Percentiles rank a stretch among this genome's conserved stretches.
Conservation (phyloP, 208 protist genomes). For the Trypanosoma rangeli region DNA sequence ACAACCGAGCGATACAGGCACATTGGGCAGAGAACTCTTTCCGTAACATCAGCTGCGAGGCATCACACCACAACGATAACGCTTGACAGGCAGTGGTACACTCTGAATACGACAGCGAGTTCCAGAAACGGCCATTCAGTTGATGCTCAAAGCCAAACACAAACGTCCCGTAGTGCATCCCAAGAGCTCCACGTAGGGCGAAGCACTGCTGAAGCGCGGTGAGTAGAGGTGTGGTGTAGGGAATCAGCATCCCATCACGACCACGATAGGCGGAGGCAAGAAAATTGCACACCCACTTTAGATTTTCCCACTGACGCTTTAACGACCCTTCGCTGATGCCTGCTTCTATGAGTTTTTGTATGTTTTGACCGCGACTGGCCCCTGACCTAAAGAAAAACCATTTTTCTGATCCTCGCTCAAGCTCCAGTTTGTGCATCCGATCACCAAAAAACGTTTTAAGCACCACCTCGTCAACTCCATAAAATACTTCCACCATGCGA, state of each 20-base stretch:
- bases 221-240: conserved; percentile 50
- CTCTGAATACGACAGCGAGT: conserved; percentile 62
- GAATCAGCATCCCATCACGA: conserved; percentile 64
- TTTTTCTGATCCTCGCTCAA: conserved; percentile 16
- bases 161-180: conserved; percentile 60
- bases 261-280: conserved; percentile 72
- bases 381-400: conserved; percentile 10
- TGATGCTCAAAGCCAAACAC: conserved; percentile 83
- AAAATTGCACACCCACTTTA: conserved; percentile 71
- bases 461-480: conserved; percentile 61
- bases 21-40: conserved; percentile 55
- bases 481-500: conserved; percentile 74
- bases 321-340: conserved; percentile 41
- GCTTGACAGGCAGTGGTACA: conserved; percentile 59
- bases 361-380: conserved; percentile 1
- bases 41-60: conserved; percentile 63
- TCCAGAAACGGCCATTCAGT: conserved; percentile 53
- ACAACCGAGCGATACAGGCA: conserved; percentile 40
- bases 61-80: conserved; percentile 80
- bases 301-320: conserved; percentile 79
- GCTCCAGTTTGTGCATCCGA: conserved; percentile 52
- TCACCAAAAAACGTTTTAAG: conserved; percentile 78
- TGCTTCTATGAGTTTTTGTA: conserved; percentile 16
- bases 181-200: conserved; percentile 47
- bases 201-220: conserved; percentile 80